Conservation (phyloP, 192 early-diverging fungal species). For the Helicostylum pulchrum region DNA sequence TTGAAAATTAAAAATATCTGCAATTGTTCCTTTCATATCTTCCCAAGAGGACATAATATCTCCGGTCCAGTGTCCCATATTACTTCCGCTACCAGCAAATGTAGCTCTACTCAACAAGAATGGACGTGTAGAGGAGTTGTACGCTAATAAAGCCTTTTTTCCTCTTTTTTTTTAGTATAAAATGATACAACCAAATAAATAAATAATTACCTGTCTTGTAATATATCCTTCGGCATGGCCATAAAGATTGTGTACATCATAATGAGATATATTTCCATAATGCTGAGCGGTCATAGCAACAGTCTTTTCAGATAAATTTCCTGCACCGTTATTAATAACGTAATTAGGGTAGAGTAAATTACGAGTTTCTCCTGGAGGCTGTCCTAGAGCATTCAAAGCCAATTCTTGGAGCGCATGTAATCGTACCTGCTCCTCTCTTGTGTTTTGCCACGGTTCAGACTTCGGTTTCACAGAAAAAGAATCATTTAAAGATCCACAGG, state of each 20-base stretch:
- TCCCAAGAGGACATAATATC: constrained; percentile 60
- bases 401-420: constrained; percentile 4
- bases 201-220: constrained; percentile 21
- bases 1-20: constrained; percentile 59
- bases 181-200: neutral
- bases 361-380: constrained; percentile 10
- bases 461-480: too few relatives aligned
- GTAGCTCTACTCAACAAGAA: constrained; percentile 66
- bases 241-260: constrained; percentile 34
- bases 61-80: constrained; percentile 29
- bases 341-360: constrained; percentile 45
- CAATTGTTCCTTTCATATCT: constrained; percentile 55
- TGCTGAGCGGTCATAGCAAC: constrained; percentile 42
- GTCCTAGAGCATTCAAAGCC: constrained; percentile 4
- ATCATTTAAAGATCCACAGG: constrained; percentile 31
- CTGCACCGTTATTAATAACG: constrained; percentile 44
- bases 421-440: constrained; percentile 22
- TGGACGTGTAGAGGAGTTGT: constrained; percentile 22
- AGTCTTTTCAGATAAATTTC: constrained; percentile 46
- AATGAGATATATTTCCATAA: constrained; percentile 24
- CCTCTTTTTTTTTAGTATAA: constrained; percentile 1
- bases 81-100: constrained; percentile 61
- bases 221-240: constrained; percentile 27
- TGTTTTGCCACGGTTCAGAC: too few relatives aligned
- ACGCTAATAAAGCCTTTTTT: neutral